These are phyloP conservation scores for Lasiosphaeria miniovina DNA, from an alignment of 495 filamentous ascomycete species.

Conservation along the genomic window DNA sequence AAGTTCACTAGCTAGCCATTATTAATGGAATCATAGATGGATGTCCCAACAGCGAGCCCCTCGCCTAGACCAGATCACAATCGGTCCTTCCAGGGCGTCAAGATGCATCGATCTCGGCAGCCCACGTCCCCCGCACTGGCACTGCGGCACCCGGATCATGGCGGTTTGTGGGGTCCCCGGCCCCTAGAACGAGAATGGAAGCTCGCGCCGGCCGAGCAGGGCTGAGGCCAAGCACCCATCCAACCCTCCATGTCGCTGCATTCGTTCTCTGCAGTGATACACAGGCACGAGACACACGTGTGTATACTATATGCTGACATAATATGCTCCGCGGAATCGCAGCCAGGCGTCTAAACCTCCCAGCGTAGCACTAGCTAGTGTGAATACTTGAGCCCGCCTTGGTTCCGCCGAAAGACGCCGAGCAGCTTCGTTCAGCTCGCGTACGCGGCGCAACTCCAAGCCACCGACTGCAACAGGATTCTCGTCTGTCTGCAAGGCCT, in stretches of 20 bases:
- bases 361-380: no score
- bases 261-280: not conserved
- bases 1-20: not conserved
- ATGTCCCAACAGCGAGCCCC: not conserved
- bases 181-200: not conserved
- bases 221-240: not conserved
- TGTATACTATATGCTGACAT: no score
- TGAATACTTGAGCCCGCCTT: no score
- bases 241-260: no score
- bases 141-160: not conserved
- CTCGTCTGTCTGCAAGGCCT: not conserved
- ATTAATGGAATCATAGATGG: not conserved
- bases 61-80: not conserved
- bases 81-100: not conserved
- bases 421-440: not conserved
- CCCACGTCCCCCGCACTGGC: not conserved
- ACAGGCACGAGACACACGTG: not conserved
- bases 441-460: not conserved
- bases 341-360: no score
- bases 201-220: not conserved
- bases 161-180: conserved; percentile 1
- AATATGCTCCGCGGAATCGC: no score
- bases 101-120: not conserved
- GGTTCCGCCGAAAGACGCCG: conserved; percentile 5
- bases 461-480: not conserved